These are phyloP conservation scores for Gymnopus androsaceus DNA, from an alignment of 1,284 basidiomycete genomes.

Conservation along the genomic window DNA sequence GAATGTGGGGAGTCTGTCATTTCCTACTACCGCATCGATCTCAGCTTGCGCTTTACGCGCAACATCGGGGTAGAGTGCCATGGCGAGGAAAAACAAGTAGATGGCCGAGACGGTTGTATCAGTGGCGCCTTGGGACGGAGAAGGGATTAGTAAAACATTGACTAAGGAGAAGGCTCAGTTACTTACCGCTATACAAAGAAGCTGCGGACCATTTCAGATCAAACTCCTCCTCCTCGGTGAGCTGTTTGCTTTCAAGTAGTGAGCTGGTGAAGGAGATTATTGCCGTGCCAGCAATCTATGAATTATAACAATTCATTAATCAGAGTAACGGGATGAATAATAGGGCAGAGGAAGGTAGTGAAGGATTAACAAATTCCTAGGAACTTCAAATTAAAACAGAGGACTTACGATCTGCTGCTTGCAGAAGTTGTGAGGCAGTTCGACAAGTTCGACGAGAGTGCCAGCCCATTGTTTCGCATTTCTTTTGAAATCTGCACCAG, in stretches of 20 bases:
- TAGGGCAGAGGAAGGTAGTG: too few relatives aligned
- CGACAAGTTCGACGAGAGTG: conserved; percentile 53
- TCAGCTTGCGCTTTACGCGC: conserved; percentile 59
- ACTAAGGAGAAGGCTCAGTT: neutral
- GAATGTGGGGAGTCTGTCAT: conserved; percentile 61
- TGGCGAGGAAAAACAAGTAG: conserved; percentile 54
- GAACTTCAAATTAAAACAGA: too few relatives aligned
- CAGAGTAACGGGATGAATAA: too few relatives aligned
- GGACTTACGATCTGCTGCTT: conserved; percentile 62
- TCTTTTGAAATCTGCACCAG: conserved; percentile 60
- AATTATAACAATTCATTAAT: too few relatives aligned
- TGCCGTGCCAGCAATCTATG: conserved; percentile 53
- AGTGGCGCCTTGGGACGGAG: conserved; percentile 39
- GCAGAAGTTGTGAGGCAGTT: conserved; percentile 56
- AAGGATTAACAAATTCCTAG: too few relatives aligned
- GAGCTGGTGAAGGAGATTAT: conserved; percentile 52
- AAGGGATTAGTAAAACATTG: conserved; percentile 1
- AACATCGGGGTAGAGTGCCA: conserved; percentile 51
- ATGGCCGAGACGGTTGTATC: conserved; percentile 50
- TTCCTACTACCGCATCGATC: conserved; percentile 62
- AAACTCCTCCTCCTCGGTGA: conserved; percentile 51
- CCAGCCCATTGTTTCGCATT: conserved; percentile 52
- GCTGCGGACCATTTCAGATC: conserved; percentile 63
- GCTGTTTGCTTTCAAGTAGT: conserved; percentile 46
- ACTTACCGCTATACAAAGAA: conserved; percentile 57